Evolutionary conservation across 2,329 filamentous ascomycete genomes (phyloP).

Genomic region (Colletotrichum musae): DNA sequence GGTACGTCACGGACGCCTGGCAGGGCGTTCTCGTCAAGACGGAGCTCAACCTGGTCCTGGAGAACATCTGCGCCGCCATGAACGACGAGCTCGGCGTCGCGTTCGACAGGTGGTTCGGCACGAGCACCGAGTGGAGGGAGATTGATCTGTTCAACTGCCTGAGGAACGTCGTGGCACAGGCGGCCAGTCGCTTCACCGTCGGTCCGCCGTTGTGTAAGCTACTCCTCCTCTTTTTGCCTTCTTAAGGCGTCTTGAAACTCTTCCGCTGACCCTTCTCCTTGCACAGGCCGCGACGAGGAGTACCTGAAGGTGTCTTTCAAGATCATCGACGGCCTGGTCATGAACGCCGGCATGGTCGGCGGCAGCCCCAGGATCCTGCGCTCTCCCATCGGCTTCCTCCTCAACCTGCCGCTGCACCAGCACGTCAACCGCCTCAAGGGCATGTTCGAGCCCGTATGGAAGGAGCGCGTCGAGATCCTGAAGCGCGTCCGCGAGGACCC

Average conservation of each 20-base stretch:
- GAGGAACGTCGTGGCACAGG: slow-evolving; percentile 50
- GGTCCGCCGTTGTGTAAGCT: slow-evolving; percentile 49
- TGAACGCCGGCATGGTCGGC: slow-evolving; percentile 51
- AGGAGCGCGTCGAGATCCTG: slow-evolving; percentile 45
- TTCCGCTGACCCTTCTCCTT: not conserved
- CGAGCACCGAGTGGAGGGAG: slow-evolving; percentile 52
- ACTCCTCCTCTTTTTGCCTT: too few species aligned
- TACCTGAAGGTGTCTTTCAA: slow-evolving; percentile 50
- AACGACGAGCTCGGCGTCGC: slow-evolving; percentile 52
- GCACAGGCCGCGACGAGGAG: slow-evolving; percentile 50
- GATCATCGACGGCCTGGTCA: slow-evolving; percentile 51
- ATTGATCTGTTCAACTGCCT: slow-evolving; percentile 48
- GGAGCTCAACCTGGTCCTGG: slow-evolving; percentile 52
- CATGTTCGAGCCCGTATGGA: slow-evolving; percentile 45
- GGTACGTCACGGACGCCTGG: slow-evolving; percentile 53
- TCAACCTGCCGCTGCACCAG: slow-evolving; percentile 43
- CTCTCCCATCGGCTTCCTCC: slow-evolving; percentile 49
- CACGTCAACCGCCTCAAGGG: slow-evolving; percentile 47
- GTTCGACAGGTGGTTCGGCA: slow-evolving; percentile 54
- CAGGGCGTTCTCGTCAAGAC: slow-evolving; percentile 53
- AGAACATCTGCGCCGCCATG: slow-evolving; percentile 51
- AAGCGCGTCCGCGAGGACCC: slow-evolving; percentile 39
- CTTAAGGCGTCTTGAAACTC: not conserved
- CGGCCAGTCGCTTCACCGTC: slow-evolving; percentile 50
- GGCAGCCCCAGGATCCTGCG: slow-evolving; percentile 50